Evolutionary conservation across 1,284 basidiomycete genomes (phyloP).

Genomic region (Cystobasidium sp.): DNA sequence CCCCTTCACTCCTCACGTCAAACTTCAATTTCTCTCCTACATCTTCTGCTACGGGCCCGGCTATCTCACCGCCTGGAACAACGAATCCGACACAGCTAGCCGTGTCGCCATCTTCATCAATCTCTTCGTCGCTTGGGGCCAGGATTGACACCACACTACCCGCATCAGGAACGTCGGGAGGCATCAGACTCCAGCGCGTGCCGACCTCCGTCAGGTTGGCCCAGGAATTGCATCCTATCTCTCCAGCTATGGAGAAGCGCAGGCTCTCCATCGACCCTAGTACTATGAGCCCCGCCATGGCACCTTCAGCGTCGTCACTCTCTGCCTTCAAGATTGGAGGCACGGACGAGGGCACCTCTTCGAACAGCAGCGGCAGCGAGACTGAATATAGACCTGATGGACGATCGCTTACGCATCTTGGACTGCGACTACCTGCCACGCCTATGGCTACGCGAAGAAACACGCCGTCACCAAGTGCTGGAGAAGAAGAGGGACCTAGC

Average conservation of each 20-base stretch:
- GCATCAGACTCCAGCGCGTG: constrained; percentile 62
- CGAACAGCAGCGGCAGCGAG: constrained; percentile 30
- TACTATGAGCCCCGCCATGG: background rate
- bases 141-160: background rate
- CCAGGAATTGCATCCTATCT: constrained; percentile 56
- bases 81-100: background rate
- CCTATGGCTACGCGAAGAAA: constrained; percentile 37
- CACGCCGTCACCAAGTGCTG: constrained; percentile 31
- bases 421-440: constrained; percentile 22
- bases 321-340: constrained; percentile 30
- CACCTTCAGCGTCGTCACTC: background rate
- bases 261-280: constrained; percentile 24
- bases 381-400: constrained; percentile 22
- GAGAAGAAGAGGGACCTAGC: background rate
- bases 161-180: constrained; percentile 40
- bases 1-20: constrained; percentile 2
- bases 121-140: constrained; percentile 2
- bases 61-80: background rate
- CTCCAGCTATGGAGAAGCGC: constrained; percentile 34
- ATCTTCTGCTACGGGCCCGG: background rate
- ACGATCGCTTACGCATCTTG: background rate
- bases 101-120: constrained; percentile 18
- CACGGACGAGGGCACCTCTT: constrained; percentile 6
- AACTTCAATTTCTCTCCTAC: constrained; percentile 22
- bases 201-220: constrained; percentile 63